Evolutionary conservation across 176 grass and related monocot genomes (phyloP).

Genomic region (Zoysia japonica): DNA sequence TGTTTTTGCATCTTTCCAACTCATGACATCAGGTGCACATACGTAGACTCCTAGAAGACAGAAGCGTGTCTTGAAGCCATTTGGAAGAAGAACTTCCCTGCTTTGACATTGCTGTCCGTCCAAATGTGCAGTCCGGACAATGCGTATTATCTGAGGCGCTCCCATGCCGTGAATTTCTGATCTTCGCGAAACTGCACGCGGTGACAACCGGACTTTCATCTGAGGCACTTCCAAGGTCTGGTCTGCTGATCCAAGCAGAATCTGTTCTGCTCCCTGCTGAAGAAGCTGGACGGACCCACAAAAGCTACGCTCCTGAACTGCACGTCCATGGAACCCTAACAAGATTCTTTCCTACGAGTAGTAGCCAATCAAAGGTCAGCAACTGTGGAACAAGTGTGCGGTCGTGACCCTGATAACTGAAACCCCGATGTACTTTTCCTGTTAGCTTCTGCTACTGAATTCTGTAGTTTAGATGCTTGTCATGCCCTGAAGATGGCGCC

Average conservation of each 20-base stretch:
- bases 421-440: neutral
- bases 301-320: neutral
- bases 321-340: neutral
- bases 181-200: neutral
- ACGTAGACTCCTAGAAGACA: neutral
- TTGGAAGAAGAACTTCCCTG: neutral
- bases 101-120: neutral
- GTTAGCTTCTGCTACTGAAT: neutral
- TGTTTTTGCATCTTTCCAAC: slow-evolving; percentile 22
- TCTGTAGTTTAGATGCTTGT: neutral
- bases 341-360: slow-evolving; percentile 11
- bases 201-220: neutral
- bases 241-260: neutral
- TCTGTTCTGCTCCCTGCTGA: neutral
- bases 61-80: neutral
- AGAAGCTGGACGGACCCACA: neutral
- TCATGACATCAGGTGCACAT: neutral
- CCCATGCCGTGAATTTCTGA: neutral
- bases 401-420: neutral
- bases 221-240: neutral
- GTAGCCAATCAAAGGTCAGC: neutral
- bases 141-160: neutral
- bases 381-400: neutral
- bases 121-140: neutral
- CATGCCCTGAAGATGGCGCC: too few species aligned